Evolutionary conservation across 2,329 filamentous ascomycete species (phyloP).

Genomic region (Paracoccidioides brasiliensis): DNA sequence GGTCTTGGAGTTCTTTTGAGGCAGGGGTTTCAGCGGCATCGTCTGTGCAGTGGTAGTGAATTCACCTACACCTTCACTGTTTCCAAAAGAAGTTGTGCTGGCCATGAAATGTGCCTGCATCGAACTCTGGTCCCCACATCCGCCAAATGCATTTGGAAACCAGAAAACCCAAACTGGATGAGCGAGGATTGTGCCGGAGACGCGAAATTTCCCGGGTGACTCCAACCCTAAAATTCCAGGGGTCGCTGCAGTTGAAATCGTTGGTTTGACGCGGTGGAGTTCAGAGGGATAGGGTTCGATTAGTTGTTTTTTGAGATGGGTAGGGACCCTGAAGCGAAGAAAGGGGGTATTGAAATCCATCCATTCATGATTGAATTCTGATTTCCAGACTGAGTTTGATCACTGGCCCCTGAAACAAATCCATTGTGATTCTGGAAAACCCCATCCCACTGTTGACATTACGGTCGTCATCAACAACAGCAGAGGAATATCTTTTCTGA

Average conservation of each 20-base stretch:
- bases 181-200: neutral
- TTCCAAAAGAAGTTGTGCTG: neutral
- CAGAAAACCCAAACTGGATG: neutral
- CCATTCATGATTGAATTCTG: neutral
- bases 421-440: neutral
- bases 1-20: neutral
- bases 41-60: neutral
- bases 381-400: neutral
- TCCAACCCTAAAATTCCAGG: neutral
- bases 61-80: neutral
- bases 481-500: neutral
- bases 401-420: neutral
- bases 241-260: too few relatives aligned
- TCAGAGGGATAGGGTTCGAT: neutral
- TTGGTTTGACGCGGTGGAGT: too few relatives aligned
- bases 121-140: neutral
- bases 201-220: neutral
- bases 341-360: neutral
- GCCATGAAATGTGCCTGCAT: neutral
- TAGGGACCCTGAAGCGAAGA: neutral
- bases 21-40: neutral
- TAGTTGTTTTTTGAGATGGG: neutral
- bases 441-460: neutral
- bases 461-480: neutral
- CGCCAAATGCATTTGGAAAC: neutral